phyloP scores from a whole-genome alignment of 1,139 yeast genomes.

The Yamadazyma siamensis region DNA sequence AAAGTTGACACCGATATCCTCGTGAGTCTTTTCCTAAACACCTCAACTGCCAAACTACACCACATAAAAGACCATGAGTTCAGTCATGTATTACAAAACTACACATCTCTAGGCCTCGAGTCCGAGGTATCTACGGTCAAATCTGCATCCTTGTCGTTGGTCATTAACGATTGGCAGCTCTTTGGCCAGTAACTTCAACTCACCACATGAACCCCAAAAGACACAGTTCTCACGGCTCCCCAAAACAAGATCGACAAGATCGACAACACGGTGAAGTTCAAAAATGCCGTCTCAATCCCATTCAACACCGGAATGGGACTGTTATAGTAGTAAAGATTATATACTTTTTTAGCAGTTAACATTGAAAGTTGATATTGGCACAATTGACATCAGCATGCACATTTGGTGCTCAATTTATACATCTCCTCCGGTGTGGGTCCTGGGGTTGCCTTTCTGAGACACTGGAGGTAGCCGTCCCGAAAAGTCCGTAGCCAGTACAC shows the following conservation, averaged over 20 bases:
- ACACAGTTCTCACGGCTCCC: too few species aligned
- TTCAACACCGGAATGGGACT: constrained; percentile 29
- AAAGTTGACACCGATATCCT: constrained; percentile 60
- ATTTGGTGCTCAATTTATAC: too few species aligned
- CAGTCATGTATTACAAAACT: constrained; percentile 8
- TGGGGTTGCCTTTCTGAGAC: too few species aligned
- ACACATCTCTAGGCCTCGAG: constrained; percentile 12
- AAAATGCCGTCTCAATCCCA: constrained; percentile 22
- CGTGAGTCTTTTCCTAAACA: constrained; percentile 29
- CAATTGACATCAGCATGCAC: too few species aligned
- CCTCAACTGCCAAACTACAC: constrained; percentile 3
- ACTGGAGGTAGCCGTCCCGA: too few species aligned
- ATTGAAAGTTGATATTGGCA: neutral
- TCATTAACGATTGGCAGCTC: constrained; percentile 40
- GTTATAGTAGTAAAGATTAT: constrained; percentile 23
- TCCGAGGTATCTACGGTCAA: constrained; percentile 20
- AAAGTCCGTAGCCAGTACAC: too few species aligned
- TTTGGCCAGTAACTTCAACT: constrained; percentile 27
- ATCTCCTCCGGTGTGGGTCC: too few species aligned
- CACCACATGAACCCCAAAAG: neutral
- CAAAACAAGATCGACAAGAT: too few species aligned
- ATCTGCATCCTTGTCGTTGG: constrained; percentile 16
- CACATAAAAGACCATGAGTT: constrained; percentile 1
- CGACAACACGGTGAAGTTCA: too few species aligned
- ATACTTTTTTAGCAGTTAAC: constrained; percentile 13